Evolutionary conservation across 768 basidiomycete genomes (phyloP).

Genomic region (Pluteus cervinus): DNA sequence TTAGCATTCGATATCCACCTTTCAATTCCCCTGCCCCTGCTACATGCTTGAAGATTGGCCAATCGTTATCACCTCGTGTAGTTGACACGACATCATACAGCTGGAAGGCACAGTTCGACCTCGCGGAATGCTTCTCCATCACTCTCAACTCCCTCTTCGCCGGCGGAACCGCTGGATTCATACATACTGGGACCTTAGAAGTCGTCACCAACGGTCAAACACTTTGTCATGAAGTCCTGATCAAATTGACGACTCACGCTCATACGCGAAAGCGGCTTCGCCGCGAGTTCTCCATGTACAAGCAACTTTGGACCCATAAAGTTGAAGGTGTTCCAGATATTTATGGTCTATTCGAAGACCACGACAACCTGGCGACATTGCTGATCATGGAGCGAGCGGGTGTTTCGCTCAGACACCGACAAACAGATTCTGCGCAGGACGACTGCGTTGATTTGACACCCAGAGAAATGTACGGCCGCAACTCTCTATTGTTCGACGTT

Average conservation of each 20-base stretch:
- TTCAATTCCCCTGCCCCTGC: slow-evolving; percentile 2
- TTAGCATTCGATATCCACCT: slow-evolving; percentile 1
- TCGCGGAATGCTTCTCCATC: no score
- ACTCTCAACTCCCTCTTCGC: no score
- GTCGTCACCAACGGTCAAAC: slow-evolving; percentile 1
- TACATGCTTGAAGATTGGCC: slow-evolving; percentile 5
- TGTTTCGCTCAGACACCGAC: no score
- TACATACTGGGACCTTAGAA: no score
- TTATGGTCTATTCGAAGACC: slow-evolving; percentile 12
- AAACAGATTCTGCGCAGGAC: no score
- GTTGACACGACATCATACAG: no score
- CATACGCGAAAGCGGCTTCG: slow-evolving; percentile 8
- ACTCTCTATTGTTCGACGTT: background rate
- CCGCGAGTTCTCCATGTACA: slow-evolving; percentile 13
- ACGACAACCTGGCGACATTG: slow-evolving; percentile 5
- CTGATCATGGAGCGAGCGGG: slow-evolving; percentile 14
- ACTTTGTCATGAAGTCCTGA: background rate
- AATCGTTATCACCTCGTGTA: slow-evolving; percentile 3
- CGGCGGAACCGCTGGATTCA: no score
- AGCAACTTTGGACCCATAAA: slow-evolving; percentile 5
- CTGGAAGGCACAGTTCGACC: no score
- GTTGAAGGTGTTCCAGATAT: slow-evolving; percentile 10
- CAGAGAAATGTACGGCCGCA: no score
- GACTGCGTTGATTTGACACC: no score
- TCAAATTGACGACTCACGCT: slow-evolving; percentile 10